phyloP scores from a whole-genome alignment of 2,329 filamentous ascomycete species.

The Ceratocystis huliohia region DNA sequence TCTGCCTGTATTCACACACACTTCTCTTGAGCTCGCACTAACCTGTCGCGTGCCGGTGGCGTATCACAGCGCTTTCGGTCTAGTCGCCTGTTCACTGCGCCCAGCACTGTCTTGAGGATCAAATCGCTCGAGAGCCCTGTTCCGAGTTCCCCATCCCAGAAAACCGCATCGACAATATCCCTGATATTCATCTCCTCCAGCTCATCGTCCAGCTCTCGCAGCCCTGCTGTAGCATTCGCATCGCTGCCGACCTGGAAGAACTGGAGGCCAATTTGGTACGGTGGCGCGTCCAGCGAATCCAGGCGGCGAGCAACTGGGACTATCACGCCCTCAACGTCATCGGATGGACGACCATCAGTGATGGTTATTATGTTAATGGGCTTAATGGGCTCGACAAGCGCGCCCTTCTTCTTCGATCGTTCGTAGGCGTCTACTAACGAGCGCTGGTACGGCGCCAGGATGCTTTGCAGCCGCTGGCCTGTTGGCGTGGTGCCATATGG shows the following conservation, averaged over 20 bases:
- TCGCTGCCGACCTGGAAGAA: slow-evolving; percentile 91
- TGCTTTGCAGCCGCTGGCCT: slow-evolving; percentile 54
- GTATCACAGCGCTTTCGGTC: slow-evolving; percentile 25
- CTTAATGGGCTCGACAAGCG: slow-evolving; percentile 37
- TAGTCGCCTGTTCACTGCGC: slow-evolving; percentile 49
- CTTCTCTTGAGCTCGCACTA: too few species aligned
- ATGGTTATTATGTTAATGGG: slow-evolving; percentile 87
- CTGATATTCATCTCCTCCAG: slow-evolving; percentile 44
- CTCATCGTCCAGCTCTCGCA: slow-evolving; percentile 64
- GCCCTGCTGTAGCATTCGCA: slow-evolving; percentile 45
- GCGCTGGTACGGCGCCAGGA: slow-evolving; percentile 54
- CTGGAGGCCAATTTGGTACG: slow-evolving; percentile 80
- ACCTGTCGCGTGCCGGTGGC: not conserved
- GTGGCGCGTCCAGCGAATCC: slow-evolving; percentile 54
- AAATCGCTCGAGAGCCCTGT: slow-evolving; percentile 50
- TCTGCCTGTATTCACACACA: not conserved
- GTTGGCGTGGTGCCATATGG: slow-evolving; percentile 63
- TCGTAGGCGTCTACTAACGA: slow-evolving; percentile 24
- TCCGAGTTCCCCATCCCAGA: slow-evolving; percentile 44
- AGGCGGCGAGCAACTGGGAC: slow-evolving; percentile 55
- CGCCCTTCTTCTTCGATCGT: not conserved
- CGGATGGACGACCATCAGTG: slow-evolving; percentile 72
- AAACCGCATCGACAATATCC: slow-evolving; percentile 87
- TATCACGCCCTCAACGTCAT: slow-evolving; percentile 64
- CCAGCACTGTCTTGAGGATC: slow-evolving; percentile 72